These are phyloP conservation scores for Ceratocystis variospora DNA, from an alignment of 2,329 filamentous ascomycete genomes.

Conservation along the genomic window DNA sequence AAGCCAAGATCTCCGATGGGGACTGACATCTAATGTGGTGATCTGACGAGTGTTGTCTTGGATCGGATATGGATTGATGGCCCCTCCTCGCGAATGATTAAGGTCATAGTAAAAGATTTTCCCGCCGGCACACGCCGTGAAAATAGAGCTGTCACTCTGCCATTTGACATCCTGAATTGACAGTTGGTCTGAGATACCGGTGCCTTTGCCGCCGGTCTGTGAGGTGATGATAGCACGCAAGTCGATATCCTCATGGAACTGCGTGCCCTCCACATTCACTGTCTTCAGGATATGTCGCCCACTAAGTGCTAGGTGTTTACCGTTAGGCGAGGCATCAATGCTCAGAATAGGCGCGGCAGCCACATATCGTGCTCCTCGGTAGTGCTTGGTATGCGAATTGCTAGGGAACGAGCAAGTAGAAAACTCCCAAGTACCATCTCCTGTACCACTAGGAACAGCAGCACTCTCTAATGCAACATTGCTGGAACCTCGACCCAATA, in stretches of 20 bases:
- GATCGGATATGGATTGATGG: constrained; percentile 38
- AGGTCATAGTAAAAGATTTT: constrained; percentile 53
- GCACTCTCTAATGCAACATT: constrained; percentile 34
- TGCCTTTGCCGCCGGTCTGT: constrained; percentile 31
- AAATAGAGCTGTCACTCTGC: constrained; percentile 40
- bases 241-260: constrained; percentile 43
- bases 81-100: constrained; percentile 33
- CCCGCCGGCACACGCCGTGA: constrained; percentile 50
- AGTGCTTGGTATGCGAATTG: constrained; percentile 35
- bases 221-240: constrained; percentile 42
- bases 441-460: constrained; percentile 25
- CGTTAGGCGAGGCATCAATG: constrained; percentile 45
- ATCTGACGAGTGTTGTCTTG: constrained; percentile 50
- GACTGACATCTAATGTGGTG: constrained; percentile 50
- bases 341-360: constrained; percentile 41
- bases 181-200: constrained; percentile 37
- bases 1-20: constrained; percentile 42
- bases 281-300: constrained; percentile 50
- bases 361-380: constrained; percentile 41
- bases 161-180: constrained; percentile 51
- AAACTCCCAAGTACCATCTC: constrained; percentile 21
- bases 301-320: constrained; percentile 41
- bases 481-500: constrained; percentile 40
- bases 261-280: constrained; percentile 40
- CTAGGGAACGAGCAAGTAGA: background rate